phyloP scores from a whole-genome alignment of 148 eudicot species.

The Chenopodium quinoa region DNA sequence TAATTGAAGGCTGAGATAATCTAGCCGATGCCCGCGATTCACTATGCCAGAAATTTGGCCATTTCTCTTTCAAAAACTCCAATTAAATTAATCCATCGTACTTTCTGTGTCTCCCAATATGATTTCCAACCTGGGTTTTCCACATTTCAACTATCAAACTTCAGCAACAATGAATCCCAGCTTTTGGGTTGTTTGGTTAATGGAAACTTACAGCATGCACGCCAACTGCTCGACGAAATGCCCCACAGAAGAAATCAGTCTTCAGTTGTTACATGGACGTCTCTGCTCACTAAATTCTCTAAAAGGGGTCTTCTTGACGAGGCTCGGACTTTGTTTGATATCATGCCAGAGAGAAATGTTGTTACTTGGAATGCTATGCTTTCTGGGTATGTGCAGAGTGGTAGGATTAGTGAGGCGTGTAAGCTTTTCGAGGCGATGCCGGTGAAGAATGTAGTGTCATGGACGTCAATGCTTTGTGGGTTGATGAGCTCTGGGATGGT shows the following conservation, averaged over 20 bases:
- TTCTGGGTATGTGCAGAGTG: conserved; percentile 34
- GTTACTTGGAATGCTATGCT: conserved; percentile 47
- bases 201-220: conserved; percentile 28
- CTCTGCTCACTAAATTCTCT: conserved; percentile 33
- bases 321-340: conserved; percentile 32
- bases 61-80: neutral
- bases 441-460: conserved; percentile 44
- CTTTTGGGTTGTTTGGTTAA: conserved; percentile 23
- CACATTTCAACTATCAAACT: neutral
- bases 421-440: conserved; percentile 35
- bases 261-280: conserved; percentile 38
- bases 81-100: neutral
- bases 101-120: neutral
- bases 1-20: no score
- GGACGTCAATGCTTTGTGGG: conserved; percentile 47
- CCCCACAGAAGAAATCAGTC: conserved; percentile 23
- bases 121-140: neutral
- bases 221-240: conserved; percentile 42
- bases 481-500: conserved; percentile 35
- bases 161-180: conserved; percentile 15
- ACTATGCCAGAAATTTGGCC: neutral
- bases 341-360: conserved; percentile 39
- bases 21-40: neutral
- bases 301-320: conserved; percentile 32
- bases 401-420: conserved; percentile 35